Base-by-base conservation (phyloP, 768 basidiomycete genomes). In the Boletus subcaerulescens region DNA sequence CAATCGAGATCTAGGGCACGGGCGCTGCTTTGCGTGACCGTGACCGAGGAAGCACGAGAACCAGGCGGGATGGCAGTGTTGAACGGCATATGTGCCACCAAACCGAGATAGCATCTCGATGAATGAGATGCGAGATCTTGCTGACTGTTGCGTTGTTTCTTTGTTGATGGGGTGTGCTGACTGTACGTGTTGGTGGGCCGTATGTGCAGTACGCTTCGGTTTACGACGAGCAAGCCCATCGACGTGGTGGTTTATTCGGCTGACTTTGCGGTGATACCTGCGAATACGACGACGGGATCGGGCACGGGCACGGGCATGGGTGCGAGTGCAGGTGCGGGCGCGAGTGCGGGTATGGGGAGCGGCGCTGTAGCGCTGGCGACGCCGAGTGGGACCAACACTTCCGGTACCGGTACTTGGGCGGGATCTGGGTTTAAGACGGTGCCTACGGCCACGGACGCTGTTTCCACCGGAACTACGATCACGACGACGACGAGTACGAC, bases 241-340 rank as follows among this genome's bases (percentile, higher is more conserved):
- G 32, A 55, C 5, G n/a, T 55, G 24, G 71, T 72, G 1, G 60
- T 80, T 22, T 85, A 80, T 62, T 78, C 80, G 18, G 77, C 82
- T 9, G 74, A 79, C 57, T 87, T 87, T 52, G 60, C 57, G 38
- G 77, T 85, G 42, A 47, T 64, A 7, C 57, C 66, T 46, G 53
- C 60, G 29, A 62, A 65, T 36, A 58, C 48, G 45, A 61, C 55
- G 31, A 32, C 45, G 38, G 47, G 32, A 36, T 44, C 48, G 43
- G 36, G 17, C 0, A 39, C 18, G 31, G 42, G 44, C 13, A 39
- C 26, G 42, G 43, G 40, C 1, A 31, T 35, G 42, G 35, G 41
- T 2, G 22, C 36, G 24, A 24, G 26, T 26, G 44, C 10, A 35
- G 6, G 26, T 26, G 26, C 26, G 26, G 26, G 26, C 26, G 26